Evolutionary conservation across 2,329 filamentous ascomycete genomes (phyloP).

Genomic region (Trichoderma arundinaceum): DNA sequence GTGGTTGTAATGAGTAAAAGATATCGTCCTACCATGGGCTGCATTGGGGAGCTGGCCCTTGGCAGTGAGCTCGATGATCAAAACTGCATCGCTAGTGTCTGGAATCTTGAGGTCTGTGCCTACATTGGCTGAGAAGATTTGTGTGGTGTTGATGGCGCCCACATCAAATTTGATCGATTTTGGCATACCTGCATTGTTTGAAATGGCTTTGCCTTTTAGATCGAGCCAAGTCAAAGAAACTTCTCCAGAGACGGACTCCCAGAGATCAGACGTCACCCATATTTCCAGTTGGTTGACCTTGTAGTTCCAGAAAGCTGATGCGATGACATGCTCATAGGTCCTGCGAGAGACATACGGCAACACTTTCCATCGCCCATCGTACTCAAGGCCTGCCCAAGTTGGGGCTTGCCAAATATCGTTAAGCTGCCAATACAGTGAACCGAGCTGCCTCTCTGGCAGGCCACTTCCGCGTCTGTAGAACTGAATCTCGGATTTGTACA

Average conservation of each 20-base stretch:
- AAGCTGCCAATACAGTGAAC: conserved; percentile 68
- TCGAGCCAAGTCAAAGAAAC: conserved; percentile 32
- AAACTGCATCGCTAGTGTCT: conserved; percentile 28
- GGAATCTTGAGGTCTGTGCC: conserved; percentile 27
- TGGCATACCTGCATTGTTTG: conserved; percentile 30
- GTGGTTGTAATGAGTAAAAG: conserved; percentile 31
- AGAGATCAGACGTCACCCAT: conserved; percentile 34
- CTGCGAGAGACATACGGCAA: conserved; percentile 64
- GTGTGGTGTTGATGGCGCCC: conserved; percentile 31
- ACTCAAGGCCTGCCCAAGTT: conserved; percentile 68
- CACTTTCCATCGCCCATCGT: conserved; percentile 67
- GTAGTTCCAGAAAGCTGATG: conserved; percentile 46
- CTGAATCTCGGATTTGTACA: conserved; percentile 64
- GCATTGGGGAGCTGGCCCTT: conserved; percentile 32
- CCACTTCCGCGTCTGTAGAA: conserved; percentile 67
- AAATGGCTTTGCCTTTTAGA: conserved; percentile 26
- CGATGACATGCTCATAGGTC: conserved; percentile 62
- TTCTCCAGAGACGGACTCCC: conserved; percentile 30
- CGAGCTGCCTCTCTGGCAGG: conserved; percentile 61
- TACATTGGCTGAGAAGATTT: conserved; percentile 27
- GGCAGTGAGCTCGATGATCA: conserved; percentile 31
- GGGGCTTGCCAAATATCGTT: conserved; percentile 70
- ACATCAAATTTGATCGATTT: conserved; percentile 30
- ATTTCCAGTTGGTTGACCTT: conserved; percentile 21
- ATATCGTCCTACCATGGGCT: neutral